Conservation (phyloP, 768 basidiomycete genomes). For the Trametes cinnabarina region DNA sequence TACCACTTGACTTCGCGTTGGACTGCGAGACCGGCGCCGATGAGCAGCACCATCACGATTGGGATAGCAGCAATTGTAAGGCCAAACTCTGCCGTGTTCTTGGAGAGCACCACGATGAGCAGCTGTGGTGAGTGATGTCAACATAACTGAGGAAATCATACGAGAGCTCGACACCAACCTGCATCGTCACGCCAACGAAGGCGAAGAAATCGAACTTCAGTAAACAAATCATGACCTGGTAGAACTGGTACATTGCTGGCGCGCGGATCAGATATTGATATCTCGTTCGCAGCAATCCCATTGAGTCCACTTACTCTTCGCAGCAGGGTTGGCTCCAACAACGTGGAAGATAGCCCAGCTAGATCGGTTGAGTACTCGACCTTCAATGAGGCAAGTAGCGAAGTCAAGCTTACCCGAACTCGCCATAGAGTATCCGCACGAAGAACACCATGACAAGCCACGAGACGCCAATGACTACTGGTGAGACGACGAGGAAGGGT, state of each 20-base stretch:
- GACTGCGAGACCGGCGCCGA: constrained; percentile 66
- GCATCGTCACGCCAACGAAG: constrained; percentile 86
- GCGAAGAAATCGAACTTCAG: constrained; percentile 90
- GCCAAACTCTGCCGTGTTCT: constrained; percentile 71
- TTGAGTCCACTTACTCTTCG: constrained; percentile 60
- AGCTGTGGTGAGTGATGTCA: constrained; percentile 46
- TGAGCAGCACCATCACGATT: constrained; percentile 65
- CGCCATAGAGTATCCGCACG: constrained; percentile 67
- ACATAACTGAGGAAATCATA: not conserved
- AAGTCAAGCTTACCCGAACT: constrained; percentile 67
- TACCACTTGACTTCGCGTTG: constrained; percentile 81
- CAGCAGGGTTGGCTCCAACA: constrained; percentile 79
- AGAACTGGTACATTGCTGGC: constrained; percentile 83
- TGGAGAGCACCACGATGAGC: constrained; percentile 70
- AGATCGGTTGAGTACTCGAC: not conserved
- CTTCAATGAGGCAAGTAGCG: not conserved
- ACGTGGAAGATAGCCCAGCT: constrained; percentile 93
- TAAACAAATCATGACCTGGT: constrained; percentile 83
- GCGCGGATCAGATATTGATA: too few species aligned
- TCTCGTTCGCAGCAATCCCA: not conserved
- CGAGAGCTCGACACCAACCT: constrained; percentile 42
- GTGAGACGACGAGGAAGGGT: constrained; percentile 70
- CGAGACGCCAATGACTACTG: constrained; percentile 63
- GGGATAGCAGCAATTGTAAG: constrained; percentile 83
- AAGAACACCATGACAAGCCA: constrained; percentile 69